Evolutionary conservation across 345 rosid genomes (phyloP).

Genomic region (Hibiscus mutabilis): DNA sequence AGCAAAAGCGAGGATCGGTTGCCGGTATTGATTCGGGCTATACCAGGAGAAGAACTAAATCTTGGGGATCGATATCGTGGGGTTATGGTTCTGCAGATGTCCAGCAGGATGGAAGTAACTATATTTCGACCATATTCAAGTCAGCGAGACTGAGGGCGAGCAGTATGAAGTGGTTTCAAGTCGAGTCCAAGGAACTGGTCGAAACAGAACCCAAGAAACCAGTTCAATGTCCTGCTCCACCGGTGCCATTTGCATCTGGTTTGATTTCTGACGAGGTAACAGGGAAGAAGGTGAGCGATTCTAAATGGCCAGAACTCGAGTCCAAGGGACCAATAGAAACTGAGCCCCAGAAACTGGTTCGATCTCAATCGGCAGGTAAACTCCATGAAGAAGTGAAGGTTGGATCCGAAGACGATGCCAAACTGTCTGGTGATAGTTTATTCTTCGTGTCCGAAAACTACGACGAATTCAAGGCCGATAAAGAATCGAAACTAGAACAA

Average conservation of each 20-base stretch:
- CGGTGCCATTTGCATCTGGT: slow-evolving; percentile 27
- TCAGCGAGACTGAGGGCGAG: slow-evolving; percentile 30
- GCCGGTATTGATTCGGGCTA: slow-evolving; percentile 28
- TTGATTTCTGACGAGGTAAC: slow-evolving; percentile 19
- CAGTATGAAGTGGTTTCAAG: not conserved
- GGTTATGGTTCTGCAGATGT: slow-evolving; percentile 28
- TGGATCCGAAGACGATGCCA: slow-evolving; percentile 19
- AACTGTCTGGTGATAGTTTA: slow-evolving; percentile 26
- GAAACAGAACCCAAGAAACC: slow-evolving; percentile 21
- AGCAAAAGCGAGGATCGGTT: slow-evolving; percentile 60
- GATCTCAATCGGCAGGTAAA: slow-evolving; percentile 23
- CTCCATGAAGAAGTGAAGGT: slow-evolving; percentile 15
- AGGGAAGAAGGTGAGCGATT: not conserved
- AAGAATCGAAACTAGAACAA: slow-evolving; percentile 72
- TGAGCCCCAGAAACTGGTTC: not conserved
- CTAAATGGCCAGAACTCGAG: not conserved
- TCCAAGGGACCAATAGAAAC: not conserved
- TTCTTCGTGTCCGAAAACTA: slow-evolving; percentile 28
- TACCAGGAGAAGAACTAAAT: slow-evolving; percentile 29
- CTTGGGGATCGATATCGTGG: slow-evolving; percentile 45
- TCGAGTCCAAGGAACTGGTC: slow-evolving; percentile 26
- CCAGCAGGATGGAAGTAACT: slow-evolving; percentile 38
- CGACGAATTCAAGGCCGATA: slow-evolving; percentile 46
- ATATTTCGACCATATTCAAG: slow-evolving; percentile 57
- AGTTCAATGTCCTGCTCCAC: slow-evolving; percentile 19